Evolutionary conservation across 108 stramenopile genomes (phyloP).

Genomic region (Discostella stelligeroides): DNA sequence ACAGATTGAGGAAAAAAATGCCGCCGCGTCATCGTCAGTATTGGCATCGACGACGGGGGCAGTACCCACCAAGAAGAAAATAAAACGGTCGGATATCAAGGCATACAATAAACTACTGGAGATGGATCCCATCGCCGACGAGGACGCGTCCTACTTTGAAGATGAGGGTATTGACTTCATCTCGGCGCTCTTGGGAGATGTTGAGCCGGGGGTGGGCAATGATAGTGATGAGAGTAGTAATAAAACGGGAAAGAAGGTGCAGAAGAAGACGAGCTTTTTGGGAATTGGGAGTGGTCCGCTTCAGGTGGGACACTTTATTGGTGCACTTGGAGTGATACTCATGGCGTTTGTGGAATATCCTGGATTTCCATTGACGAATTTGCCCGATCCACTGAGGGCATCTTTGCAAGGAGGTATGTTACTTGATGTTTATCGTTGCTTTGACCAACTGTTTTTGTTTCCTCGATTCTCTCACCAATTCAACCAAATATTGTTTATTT

Average conservation of each 20-base stretch:
- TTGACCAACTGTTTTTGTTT: background rate
- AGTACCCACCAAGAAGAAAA: constrained; percentile 55
- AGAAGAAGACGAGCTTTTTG: constrained; percentile 65
- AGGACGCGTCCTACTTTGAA: constrained; percentile 80
- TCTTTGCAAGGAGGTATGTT: constrained; percentile 81
- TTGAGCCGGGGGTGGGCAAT: constrained; percentile 41
- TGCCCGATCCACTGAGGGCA: constrained; percentile 75
- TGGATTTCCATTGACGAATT: constrained; percentile 88
- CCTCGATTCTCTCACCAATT: background rate
- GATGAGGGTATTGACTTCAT: constrained; percentile 76
- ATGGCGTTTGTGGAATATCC: constrained; percentile 90
- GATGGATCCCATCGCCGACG: constrained; percentile 81
- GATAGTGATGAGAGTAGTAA: constrained; percentile 23
- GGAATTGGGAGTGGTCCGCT: constrained; percentile 82
- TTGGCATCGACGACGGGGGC: background rate
- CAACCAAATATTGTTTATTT: background rate
- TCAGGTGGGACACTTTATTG: constrained; percentile 88
- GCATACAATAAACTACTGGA: constrained; percentile 69
- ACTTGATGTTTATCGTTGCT: background rate
- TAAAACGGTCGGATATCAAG: constrained; percentile 63
- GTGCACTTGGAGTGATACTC: constrained; percentile 75
- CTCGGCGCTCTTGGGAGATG: constrained; percentile 78
- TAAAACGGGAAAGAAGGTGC: constrained; percentile 50
- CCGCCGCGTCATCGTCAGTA: no score
- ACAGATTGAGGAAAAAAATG: constrained; percentile 47